phyloP scores from a whole-genome alignment of 176 grass and related monocot genomes.

The Eremochloa ophiuroides region DNA sequence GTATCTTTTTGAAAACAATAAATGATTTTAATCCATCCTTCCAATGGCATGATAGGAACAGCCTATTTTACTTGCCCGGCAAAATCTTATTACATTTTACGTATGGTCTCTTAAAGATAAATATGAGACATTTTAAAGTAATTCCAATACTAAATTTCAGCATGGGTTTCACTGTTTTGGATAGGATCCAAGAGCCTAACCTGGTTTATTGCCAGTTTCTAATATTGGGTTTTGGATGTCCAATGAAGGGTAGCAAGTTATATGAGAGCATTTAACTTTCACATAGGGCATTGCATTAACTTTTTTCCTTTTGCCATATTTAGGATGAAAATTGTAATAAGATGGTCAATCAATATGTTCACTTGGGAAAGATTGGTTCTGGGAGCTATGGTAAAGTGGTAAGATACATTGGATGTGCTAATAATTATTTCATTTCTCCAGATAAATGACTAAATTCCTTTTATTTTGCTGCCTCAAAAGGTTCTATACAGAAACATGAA shows the following conservation, averaged over 20 bases:
- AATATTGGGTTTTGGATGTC: neutral
- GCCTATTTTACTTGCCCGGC: neutral
- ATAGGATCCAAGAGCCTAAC: neutral
- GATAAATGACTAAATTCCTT: constrained; percentile 5
- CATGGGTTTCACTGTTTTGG: neutral
- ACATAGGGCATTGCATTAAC: neutral
- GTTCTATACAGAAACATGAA: constrained; percentile 62
- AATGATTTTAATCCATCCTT: neutral
- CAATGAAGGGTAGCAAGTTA: neutral
- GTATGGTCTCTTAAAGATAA: neutral
- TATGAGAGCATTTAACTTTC: neutral
- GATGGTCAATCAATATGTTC: constrained; percentile 90
- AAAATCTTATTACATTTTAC: neutral
- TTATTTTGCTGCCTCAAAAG: constrained; percentile 28
- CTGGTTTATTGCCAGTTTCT: neutral
- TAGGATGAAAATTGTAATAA: constrained; percentile 79
- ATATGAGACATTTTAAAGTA: neutral
- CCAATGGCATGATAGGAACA: neutral
- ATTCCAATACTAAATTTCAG: neutral
- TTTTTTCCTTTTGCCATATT: constrained; percentile 3
- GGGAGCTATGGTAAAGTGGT: constrained; percentile 98
- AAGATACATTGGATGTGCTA: constrained; percentile 32
- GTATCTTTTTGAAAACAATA: neutral
- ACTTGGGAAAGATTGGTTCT: constrained; percentile 63
- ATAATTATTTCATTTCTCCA: neutral